Conservation (phyloP, 257 asterid genomes). For the Nicotiana tabacum region DNA sequence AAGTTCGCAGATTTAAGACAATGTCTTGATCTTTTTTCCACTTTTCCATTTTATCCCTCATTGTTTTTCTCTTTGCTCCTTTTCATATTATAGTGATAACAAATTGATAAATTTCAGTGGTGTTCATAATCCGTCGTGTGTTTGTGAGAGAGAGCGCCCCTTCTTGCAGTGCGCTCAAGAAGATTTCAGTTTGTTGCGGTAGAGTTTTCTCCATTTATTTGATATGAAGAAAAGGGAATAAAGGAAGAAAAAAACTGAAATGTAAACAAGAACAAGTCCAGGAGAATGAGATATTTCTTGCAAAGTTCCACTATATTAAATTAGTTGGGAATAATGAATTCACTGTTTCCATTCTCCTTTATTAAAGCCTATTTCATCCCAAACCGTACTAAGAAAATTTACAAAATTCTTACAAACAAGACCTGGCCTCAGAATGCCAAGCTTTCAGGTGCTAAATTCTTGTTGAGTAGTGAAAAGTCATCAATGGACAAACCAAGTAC, state of each 20-base stretch:
- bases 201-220: no score
- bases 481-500: neutral
- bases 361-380: neutral
- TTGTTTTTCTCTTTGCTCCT: neutral
- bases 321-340: neutral
- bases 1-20: neutral
- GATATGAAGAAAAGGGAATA: neutral
- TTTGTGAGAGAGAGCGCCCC: no score
- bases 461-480: neutral
- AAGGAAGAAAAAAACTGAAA: no score
- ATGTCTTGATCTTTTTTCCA: neutral
- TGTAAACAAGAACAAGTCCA: neutral
- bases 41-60: neutral
- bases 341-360: neutral
- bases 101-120: no score
- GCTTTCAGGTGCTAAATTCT: neutral
- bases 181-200: no score
- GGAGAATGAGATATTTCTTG: neutral
- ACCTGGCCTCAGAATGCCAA: neutral
- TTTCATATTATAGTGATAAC: neutral
- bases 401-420: conserved; percentile 8
- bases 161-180: no score
- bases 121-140: no score
- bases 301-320: neutral
- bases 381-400: neutral